Evolutionary conservation across 345 rosid genomes (phyloP).

Genomic region (Physaria fendleri): DNA sequence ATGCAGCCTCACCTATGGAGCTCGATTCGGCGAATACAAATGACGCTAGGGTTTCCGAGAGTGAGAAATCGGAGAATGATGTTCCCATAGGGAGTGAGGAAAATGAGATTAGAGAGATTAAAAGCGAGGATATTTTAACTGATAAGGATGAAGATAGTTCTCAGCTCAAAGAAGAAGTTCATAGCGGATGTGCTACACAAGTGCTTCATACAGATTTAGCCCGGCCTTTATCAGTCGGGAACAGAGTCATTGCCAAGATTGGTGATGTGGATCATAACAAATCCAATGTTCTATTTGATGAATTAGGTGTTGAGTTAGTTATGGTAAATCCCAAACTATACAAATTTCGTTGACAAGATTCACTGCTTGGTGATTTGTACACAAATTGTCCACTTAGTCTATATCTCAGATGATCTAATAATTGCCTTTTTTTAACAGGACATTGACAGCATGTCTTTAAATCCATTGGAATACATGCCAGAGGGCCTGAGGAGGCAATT

Average conservation of each 20-base stretch:
- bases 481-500: conserved; percentile 66
- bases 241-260: conserved; percentile 73
- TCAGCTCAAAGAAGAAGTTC: no score
- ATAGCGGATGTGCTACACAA: conserved; percentile 56
- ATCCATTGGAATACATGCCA: conserved; percentile 76
- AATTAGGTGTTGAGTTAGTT: conserved; percentile 75
- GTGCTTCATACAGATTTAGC: conserved; percentile 85
- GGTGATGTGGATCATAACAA: conserved; percentile 72
- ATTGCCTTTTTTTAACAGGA: conserved; percentile 46
- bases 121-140: no score
- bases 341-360: neutral
- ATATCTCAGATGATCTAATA: conserved; percentile 6
- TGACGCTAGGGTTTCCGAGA: no score
- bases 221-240: conserved; percentile 82
- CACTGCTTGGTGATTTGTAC: neutral
- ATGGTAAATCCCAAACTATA: conserved; percentile 42
- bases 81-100: no score
- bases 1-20: no score
- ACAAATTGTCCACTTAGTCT: neutral
- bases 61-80: no score
- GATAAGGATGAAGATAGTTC: no score
- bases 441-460: conserved; percentile 91
- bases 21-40: no score
- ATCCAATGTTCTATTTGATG: conserved; percentile 77
- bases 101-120: no score